Evolutionary conservation across 768 basidiomycete species (phyloP), one percentile per base, ranked within the genome.

Genomic region (Hericium erinaceus): DNA sequence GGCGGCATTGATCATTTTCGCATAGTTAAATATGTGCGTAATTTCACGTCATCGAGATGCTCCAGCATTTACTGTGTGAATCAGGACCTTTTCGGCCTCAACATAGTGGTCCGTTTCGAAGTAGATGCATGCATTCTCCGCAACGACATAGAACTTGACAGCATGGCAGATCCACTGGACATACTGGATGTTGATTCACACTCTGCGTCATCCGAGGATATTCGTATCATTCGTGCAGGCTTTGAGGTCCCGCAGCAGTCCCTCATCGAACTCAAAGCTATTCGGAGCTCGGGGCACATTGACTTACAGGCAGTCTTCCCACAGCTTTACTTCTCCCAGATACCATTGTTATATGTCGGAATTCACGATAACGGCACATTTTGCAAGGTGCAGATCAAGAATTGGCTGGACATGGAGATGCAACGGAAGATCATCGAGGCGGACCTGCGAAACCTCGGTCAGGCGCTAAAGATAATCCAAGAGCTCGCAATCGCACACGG

Each of bases 251-350:
- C 63, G 4, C 64, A 64, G 46, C 15, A 13, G n/a, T 22, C 49
- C 44, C 39, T 61, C 56, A 61, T 74, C 57, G 75, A 74, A 51
- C 59, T 76, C 41, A 66, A 67, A 44, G 74, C 76, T 73, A 16
- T 18, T 16, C n/a, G 24, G n/a, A 18, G 15, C 18, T 18, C 24
- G 6, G 6, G 24, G 13, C 1, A 89, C 89, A 16, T 50, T 22
- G 26, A 50, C 26, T 88, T 85, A 84, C 70, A 64, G 28, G 83
- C 86, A 11, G 70, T 73, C 1, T 87, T 82, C 66, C 80, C 83
- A 0, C 86, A 89, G 65, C 69, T 89, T 83, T 51, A 51, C 49
- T 18, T 51, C 24, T 51, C 49, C 49, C 49, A 51, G 16, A 51
- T 18, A 26, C 49, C 49, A 20, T 18, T 12, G 2, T 51, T 51